Evolutionary conservation across 176 grass and related monocot genomes (phyloP), one percentile per base, ranked within the genome.

Genomic region (Hsuehochloa calcarea): DNA sequence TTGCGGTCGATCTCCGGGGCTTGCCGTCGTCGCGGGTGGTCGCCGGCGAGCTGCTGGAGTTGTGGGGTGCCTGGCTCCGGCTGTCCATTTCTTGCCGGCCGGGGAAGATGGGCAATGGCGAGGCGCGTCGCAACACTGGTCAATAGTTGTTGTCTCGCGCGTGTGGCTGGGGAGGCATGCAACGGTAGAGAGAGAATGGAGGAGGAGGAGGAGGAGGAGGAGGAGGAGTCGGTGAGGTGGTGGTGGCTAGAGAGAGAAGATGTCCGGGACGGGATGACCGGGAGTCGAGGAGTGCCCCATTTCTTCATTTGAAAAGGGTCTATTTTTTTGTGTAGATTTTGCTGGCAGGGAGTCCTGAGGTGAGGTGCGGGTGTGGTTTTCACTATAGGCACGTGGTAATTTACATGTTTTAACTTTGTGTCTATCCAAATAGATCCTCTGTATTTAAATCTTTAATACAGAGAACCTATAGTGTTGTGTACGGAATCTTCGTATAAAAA

Each of bases 1-100:
- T 93, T 95, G 41, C 93, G 96, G 70, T 98, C 91, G 65, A 81
- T 82, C 69, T 92, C 15, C 91, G 76, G 7, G 41, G 68, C 85
- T 91, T 80, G 75, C 55, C 68, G 72, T 88, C 94, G 69, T 88
- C 89, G 61, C 94, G 86, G 74, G 63, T 68, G 78, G 78, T 69
- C 3, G 82, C 75, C 55, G 52, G 83, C 1, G 70, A 87, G 80
- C 89, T 87, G 78, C 69, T 78, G 31, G 79, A 69, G 43, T 94
- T 90, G 40, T 78, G 70, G 71, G 95, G 78, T 64, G 84, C n/a
- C 51, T 64, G 81, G 85, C 73, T 86, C 38, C 79, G 88, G 73
- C 85, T 88, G 16, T 90, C 80, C 72, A 88, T 87, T 47, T 90
- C 82, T 94, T 82, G 69, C 80, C 85, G 35, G 85, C 74, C 63